Percentiles rank a stretch among this genome's conserved stretches.
Evolutionary conservation across 2,329 filamentous ascomycete genomes (phyloP).

Genomic region (Cadophora luteo-olivacea): DNA sequence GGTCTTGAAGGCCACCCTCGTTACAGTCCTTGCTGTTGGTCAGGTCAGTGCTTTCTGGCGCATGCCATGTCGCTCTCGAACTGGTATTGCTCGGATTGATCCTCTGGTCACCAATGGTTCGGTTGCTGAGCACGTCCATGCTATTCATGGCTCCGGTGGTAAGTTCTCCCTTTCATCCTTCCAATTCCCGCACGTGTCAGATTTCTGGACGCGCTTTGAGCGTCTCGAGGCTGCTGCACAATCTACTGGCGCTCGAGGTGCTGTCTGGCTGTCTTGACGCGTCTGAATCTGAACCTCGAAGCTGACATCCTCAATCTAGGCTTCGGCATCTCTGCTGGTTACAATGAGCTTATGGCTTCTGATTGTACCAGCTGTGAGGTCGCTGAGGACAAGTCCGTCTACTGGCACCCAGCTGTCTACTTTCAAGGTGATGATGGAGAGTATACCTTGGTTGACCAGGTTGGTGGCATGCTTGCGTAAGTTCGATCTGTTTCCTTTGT

Average conservation of each 20-base stretch:
- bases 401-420: constrained; percentile 71
- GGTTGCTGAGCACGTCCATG: constrained; percentile 72
- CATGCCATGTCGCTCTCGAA: constrained; percentile 78
- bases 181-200: neutral
- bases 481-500: constrained; percentile 46
- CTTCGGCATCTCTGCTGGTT: constrained; percentile 65
- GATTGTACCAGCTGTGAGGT: constrained; percentile 72
- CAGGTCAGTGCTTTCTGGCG: constrained; percentile 79
- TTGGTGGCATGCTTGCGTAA: constrained; percentile 86
- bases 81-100: constrained; percentile 76
- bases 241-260: neutral
- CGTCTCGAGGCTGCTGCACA: neutral
- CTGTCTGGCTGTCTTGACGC: constrained; percentile 14
- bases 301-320: constrained; percentile 53
- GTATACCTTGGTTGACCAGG: constrained; percentile 71
- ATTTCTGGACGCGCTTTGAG: neutral
- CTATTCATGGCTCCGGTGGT: constrained; percentile 79
- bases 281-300: neutral
- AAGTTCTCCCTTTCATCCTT: constrained; percentile 46
- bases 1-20: constrained; percentile 19
- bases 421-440: constrained; percentile 47
- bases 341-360: constrained; percentile 61
- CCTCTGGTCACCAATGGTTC: constrained; percentile 71
- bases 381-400: constrained; percentile 67
- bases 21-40: constrained; percentile 8